Evolutionary conservation across 495 filamentous ascomycete genomes (phyloP), one percentile per base, ranked within the genome.

Genomic region (Tetracladium marchalianum): DNA sequence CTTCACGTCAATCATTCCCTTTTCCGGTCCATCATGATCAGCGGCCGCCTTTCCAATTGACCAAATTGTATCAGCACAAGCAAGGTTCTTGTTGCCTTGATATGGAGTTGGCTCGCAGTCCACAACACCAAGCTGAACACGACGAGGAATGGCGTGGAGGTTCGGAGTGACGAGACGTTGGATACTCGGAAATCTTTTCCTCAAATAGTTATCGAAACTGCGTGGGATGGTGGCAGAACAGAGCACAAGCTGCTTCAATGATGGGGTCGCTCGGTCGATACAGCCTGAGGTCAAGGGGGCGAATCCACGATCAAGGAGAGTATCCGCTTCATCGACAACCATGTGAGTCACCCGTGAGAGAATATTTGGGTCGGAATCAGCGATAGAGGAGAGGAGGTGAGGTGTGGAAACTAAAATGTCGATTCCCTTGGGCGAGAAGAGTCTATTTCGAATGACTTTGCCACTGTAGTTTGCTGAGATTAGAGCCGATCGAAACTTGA

Each of bases 211-310:
- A 62, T 98, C 90, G 4, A 98, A 75, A 56, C 84, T 83, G 44
- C 80, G 77, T 1, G 92, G 92, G 51, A 98, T 97, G 11, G 92
- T 98, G 49, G 92, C 92, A 3, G 92, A 97, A 70, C 92, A 97
- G 46, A 97, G 78, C 17, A 98, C 76, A n/a, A 97, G 72, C 58
- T 95, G 87, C 49, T 84, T 76, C 8, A 97, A 71, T 0, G 85
- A 87, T 1, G 87, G 82, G 1, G 78, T 70, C 3, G 76, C 72
- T 51, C 84, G 80, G 57, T 90, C 82, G 49, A 97, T 75, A 48
- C 97, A 81, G 39, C 77, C 73, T 11, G 77, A 82, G 1, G 93
- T 96, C 22, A 81, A 81, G 1, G 85, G 83, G 1, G 81, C 66
- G 69, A 98, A 98, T 27, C 85, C 87, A 42, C 88, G 84, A 62